Evolutionary conservation across 176 grass and related monocot genomes (phyloP).

Genomic region (Pharus latifolius): DNA sequence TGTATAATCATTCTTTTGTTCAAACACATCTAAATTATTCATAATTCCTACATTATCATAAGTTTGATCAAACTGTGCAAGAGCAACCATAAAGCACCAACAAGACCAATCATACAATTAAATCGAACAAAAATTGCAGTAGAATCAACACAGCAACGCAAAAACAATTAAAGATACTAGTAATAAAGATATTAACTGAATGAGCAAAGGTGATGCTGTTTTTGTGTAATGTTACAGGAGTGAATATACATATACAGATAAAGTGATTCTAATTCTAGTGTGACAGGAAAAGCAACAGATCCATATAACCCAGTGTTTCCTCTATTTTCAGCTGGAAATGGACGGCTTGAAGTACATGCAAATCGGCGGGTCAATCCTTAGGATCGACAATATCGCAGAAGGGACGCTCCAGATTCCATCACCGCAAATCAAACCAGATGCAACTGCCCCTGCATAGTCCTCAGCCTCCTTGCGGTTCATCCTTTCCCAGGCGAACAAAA

Average conservation of each 20-base stretch:
- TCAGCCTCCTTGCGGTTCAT: constrained; percentile 60
- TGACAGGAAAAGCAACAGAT: neutral
- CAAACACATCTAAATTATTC: too few relatives aligned
- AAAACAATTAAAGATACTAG: neutral
- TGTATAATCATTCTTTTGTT: too few relatives aligned
- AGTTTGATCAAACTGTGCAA: neutral
- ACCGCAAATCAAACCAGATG: constrained; percentile 79
- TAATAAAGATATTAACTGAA: neutral
- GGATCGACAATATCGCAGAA: constrained; percentile 67
- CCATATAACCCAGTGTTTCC: neutral
- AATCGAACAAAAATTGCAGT: neutral
- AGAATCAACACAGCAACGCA: neutral
- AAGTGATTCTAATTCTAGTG: neutral
- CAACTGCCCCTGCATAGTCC: constrained; percentile 53
- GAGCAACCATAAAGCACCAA: neutral
- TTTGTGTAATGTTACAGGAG: neutral
- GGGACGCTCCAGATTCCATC: constrained; percentile 88
- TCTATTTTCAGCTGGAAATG: constrained; percentile 10
- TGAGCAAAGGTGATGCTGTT: constrained; percentile 9
- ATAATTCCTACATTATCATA: neutral
- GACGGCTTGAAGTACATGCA: constrained; percentile 81
- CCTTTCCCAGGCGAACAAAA: constrained; percentile 69
- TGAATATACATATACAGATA: constrained; percentile 23
- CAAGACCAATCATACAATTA: neutral
- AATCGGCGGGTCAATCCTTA: constrained; percentile 64